Base-by-base conservation (phyloP, 2,329 filamentous ascomycete genomes). In the Sporothrix luriei region DNA sequence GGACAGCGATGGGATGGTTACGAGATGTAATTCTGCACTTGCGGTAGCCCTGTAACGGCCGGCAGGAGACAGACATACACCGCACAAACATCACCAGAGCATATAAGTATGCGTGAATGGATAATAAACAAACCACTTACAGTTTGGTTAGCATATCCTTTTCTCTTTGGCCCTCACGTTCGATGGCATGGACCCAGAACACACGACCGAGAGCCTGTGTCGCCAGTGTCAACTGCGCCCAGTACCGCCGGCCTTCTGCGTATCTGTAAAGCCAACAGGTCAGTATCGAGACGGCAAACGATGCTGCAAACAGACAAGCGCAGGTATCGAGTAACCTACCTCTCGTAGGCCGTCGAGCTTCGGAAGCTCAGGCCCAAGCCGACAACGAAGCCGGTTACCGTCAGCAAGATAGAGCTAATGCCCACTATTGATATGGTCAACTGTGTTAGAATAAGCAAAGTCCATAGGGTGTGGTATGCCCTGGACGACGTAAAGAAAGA, bases 351-450 rank as follows among this genome's bases (percentile, higher is more conserved):
- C 3, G 91, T 92, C 0, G 90, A 90, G 72, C 87, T 92, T 68
- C 91, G 89, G 82, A 94, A 93, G 24, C 90, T 92, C 72, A 94
- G 82, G 14, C 90, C 86, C 76, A 94, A 79, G 85, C 90, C 89
- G 76, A 94, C 91, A 70, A 94, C 90, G 80, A 94, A 94, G 88
- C 91, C 91, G 38, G 91, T 87, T n/a, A 94, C 88, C 0, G 91
- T 94, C 57, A 94, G 84, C n/a, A 94, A 83, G 55, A 92, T 84
- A n/a, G 84, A 87, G 76, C 85, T 84, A 72, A 93, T 87, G 59
- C 84, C 84, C 59, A 80, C 77, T 79, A 13, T 4, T 21, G 11
- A 21, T 6, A 21, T 89, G 9, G 49, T 29, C 14, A 1, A 21
- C 2, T 43, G 14, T 46, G 64, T 66, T 43, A 57, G 11, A 57